Percentiles rank a stretch among this genome's conserved stretches.
These are phyloP conservation scores for Raffaelea deltoideospora DNA, from an alignment of 2,329 filamentous ascomycete genomes.

Conservation along the genomic window DNA sequence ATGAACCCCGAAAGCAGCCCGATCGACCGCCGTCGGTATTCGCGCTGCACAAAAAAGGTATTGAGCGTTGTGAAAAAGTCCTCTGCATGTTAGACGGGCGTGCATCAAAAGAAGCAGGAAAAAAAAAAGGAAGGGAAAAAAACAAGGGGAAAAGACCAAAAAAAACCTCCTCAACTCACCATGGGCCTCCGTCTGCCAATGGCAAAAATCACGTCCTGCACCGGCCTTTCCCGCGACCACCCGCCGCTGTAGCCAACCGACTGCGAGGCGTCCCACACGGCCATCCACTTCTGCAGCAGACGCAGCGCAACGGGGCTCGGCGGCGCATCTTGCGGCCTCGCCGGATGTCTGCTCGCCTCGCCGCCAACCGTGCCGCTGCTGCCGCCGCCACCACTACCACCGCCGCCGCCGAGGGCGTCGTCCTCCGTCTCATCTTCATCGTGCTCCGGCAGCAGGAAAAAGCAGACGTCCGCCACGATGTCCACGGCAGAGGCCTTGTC, in stretches of 20 bases:
- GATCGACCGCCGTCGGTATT: conserved; percentile 48
- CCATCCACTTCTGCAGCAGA: conserved; percentile 42
- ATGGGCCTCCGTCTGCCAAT: conserved; percentile 56
- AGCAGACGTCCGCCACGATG: conserved; percentile 47
- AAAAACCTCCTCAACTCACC: too few relatives aligned
- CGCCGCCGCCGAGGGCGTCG: conserved; percentile 20
- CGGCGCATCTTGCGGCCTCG: conserved; percentile 16
- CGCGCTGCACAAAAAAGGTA: conserved; percentile 46
- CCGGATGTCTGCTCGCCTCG: not conserved
- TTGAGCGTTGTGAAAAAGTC: conserved; percentile 53
- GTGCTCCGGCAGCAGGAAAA: conserved; percentile 47
- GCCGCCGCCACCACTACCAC: conserved; percentile 16
- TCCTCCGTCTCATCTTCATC: conserved; percentile 30
- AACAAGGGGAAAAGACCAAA: not conserved
- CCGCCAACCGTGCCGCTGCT: conserved; percentile 16
- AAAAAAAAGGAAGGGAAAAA: too few relatives aligned
- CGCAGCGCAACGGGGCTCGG: conserved; percentile 38
- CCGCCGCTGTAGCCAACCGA: conserved; percentile 20
- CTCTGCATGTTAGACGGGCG: conserved; percentile 21
- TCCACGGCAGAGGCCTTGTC: conserved; percentile 51
- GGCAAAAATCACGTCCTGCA: conserved; percentile 35
- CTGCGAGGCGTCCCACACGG: conserved; percentile 23
- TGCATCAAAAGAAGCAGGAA: too few relatives aligned
- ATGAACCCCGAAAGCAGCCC: conserved; percentile 59
- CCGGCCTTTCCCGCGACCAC: conserved; percentile 32